Conservation (phyloP, 192 early-diverging fungal genomes). For the Backusella macrospora region DNA sequence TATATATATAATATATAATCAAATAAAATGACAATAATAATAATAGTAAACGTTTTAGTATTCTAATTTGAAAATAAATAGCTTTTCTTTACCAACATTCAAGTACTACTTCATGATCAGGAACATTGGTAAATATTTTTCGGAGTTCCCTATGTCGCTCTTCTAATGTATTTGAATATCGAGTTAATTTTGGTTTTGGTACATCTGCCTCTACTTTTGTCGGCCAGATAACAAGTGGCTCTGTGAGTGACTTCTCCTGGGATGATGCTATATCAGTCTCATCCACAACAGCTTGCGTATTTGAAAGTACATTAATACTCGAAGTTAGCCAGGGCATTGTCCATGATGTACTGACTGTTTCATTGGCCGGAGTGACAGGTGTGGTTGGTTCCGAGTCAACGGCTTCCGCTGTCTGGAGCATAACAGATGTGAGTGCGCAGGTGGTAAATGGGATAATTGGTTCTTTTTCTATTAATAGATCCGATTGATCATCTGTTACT, state of each 20-base stretch:
- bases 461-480: neutral
- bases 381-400: neutral
- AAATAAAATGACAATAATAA: neutral
- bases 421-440: slow-evolving; percentile 27
- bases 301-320: slow-evolving; percentile 33
- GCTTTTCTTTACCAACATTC: slow-evolving; percentile 26
- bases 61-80: too few species aligned
- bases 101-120: slow-evolving; percentile 34
- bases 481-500: slow-evolving; percentile 4
- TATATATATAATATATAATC: neutral
- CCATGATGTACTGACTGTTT: slow-evolving; percentile 22
- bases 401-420: slow-evolving; percentile 19
- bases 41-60: slow-evolving; percentile 24
- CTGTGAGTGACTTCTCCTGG: neutral
- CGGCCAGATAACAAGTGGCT: slow-evolving; percentile 32
- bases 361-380: neutral
- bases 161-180: slow-evolving; percentile 19
- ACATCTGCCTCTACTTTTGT: slow-evolving; percentile 27
- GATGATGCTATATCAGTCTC: neutral
- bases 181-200: slow-evolving; percentile 17
- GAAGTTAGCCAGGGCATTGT: slow-evolving; percentile 37
- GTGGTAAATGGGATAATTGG: slow-evolving; percentile 2
- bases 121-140: slow-evolving; percentile 25
- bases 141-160: slow-evolving; percentile 27
- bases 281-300: neutral